Percentiles rank a stretch among this genome's conserved stretches.
Evolutionary conservation across 225 moss, liverwort and hornwort species (phyloP).

Genomic region (Takakia lepidozioides): DNA sequence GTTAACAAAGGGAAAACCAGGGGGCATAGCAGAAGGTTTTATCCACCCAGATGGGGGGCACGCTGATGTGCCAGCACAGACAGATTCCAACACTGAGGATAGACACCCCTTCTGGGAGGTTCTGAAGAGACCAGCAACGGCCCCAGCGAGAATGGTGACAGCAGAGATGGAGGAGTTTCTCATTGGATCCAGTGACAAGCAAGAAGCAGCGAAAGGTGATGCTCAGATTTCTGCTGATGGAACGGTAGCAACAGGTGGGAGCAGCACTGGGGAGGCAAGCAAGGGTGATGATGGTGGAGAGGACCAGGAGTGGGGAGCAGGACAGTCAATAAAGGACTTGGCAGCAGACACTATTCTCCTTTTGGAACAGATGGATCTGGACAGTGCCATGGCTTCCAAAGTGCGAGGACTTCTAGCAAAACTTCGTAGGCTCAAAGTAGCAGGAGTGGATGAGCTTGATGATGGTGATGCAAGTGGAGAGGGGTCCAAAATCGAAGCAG

Average conservation of each 20-base stretch:
- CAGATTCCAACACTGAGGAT: slow-evolving; percentile 23
- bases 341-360: slow-evolving; percentile 37
- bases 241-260: slow-evolving; percentile 11
- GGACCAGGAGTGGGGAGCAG: slow-evolving; percentile 40
- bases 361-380: slow-evolving; percentile 30
- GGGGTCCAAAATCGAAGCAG: slow-evolving; percentile 9
- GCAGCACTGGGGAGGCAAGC: slow-evolving; percentile 2
- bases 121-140: slow-evolving; percentile 39
- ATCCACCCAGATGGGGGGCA: slow-evolving; percentile 25
- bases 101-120: slow-evolving; percentile 43
- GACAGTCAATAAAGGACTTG: slow-evolving; percentile 15
- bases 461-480: slow-evolving; percentile 23
- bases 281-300: slow-evolving; percentile 45
- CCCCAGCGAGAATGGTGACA: slow-evolving; percentile 45
- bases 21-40: slow-evolving; percentile 25
- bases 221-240: no score
- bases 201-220: slow-evolving; percentile 11
- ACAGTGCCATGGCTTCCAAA: slow-evolving; percentile 26
- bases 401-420: slow-evolving; percentile 34
- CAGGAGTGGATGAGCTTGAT: slow-evolving; percentile 29
- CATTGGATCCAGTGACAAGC: slow-evolving; percentile 17
- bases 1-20: no score
- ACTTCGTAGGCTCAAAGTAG: slow-evolving; percentile 29
- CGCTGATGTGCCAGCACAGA: slow-evolving; percentile 40
- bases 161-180: slow-evolving; percentile 38